phyloP scores from a whole-genome alignment of 1,284 basidiomycete species.

The Exobasidium cylindrosporum region DNA sequence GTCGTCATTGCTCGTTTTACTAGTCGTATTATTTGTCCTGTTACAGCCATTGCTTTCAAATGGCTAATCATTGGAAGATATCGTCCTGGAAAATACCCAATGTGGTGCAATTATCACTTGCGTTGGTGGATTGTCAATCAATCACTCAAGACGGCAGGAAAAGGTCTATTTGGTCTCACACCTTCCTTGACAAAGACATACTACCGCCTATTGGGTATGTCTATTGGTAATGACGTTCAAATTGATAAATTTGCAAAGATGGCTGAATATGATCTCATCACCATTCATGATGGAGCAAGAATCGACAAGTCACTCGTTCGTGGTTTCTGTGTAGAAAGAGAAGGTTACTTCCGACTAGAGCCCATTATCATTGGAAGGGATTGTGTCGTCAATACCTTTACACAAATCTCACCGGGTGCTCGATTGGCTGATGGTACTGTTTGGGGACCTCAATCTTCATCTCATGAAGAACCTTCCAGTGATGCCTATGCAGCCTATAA shows the following conservation, averaged over 20 bases:
- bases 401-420: slow-evolving; percentile 54
- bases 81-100: slow-evolving; percentile 53
- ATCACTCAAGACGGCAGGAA: slow-evolving; percentile 51
- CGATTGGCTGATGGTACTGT: slow-evolving; percentile 53
- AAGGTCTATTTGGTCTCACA: slow-evolving; percentile 51
- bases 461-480: slow-evolving; percentile 52
- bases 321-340: slow-evolving; percentile 54
- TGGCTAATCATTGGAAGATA: slow-evolving; percentile 54
- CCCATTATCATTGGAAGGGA: slow-evolving; percentile 54
- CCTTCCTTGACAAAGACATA: slow-evolving; percentile 49
- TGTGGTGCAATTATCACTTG: slow-evolving; percentile 56
- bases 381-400: slow-evolving; percentile 55
- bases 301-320: slow-evolving; percentile 54
- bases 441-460: slow-evolving; percentile 54
- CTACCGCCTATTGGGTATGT: slow-evolving; percentile 53
- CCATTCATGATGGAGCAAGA: slow-evolving; percentile 52
- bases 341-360: slow-evolving; percentile 54
- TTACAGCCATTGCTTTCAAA: slow-evolving; percentile 55
- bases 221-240: slow-evolving; percentile 49
- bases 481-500: slow-evolving; percentile 54
- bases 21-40: slow-evolving; percentile 53
- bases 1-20: slow-evolving; percentile 51
- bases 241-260: slow-evolving; percentile 51
- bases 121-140: slow-evolving; percentile 56
- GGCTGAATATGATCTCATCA: slow-evolving; percentile 53